A percentile compares a stretch with the other conserved stretches of the same genome.
phyloP scores from a whole-genome alignment of 1,284 basidiomycete species.

The Pascua guehoae region DNA sequence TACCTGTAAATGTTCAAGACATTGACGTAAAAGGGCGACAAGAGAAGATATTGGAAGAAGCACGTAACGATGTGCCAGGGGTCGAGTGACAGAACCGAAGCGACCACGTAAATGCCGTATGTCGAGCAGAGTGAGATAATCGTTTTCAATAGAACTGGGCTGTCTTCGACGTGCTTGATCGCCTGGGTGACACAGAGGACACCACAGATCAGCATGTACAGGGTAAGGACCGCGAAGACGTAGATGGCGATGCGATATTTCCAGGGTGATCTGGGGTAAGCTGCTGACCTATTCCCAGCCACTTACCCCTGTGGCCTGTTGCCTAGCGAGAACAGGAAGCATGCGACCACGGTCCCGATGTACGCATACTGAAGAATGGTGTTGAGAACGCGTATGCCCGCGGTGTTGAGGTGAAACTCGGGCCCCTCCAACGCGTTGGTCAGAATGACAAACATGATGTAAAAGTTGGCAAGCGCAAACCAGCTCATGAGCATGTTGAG shows the following conservation, averaged over 20 bases:
- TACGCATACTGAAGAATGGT: conserved; percentile 66
- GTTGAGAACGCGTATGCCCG: conserved; percentile 13
- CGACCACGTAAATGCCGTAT: conserved; percentile 76
- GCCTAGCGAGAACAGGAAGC: conserved; percentile 94
- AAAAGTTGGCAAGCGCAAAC: conserved; percentile 89
- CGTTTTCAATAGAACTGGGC: conserved; percentile 66
- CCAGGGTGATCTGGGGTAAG: conserved; percentile 60
- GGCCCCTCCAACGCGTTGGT: conserved; percentile 80
- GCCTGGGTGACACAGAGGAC: conserved; percentile 70
- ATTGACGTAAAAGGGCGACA: conserved; percentile 51
- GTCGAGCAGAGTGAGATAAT: conserved; percentile 80
- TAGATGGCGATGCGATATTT: conserved; percentile 81
- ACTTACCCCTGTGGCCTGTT: conserved; percentile 84
- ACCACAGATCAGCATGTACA: conserved; percentile 67
- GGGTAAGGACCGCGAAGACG: conserved; percentile 71
- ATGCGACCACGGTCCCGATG: conserved; percentile 75
- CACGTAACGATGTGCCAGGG: conserved; percentile 87
- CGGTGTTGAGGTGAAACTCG: conserved; percentile 58
- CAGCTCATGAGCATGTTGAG: conserved; percentile 87
- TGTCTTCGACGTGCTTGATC: conserved; percentile 55
- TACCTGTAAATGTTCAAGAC: conserved; percentile 18
- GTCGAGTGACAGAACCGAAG: conserved; percentile 83
- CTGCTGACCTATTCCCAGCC: background rate
- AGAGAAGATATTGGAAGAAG: conserved; percentile 79
- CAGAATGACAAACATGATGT: conserved; percentile 83